Evolutionary conservation across 495 filamentous ascomycete genomes (phyloP).

Genomic region (Copromyces sp.): DNA sequence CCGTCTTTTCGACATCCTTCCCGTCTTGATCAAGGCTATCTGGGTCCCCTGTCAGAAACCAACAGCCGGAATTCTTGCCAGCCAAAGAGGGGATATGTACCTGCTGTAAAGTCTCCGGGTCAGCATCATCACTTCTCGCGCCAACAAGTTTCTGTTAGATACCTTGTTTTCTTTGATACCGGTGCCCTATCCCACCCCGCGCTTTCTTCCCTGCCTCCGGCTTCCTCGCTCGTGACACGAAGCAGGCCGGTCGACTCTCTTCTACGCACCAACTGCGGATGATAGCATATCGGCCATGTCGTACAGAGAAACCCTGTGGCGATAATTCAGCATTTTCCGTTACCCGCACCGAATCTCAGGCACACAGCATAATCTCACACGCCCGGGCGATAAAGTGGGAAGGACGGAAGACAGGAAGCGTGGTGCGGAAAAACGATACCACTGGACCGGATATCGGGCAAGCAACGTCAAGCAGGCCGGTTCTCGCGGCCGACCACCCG

Average conservation of each 20-base stretch:
- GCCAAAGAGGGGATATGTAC: background rate
- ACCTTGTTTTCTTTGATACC: background rate
- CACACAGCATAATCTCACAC: background rate
- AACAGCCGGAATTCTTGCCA: background rate
- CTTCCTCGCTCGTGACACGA: constrained; percentile 2
- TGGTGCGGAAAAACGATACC: background rate
- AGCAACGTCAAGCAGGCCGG: background rate
- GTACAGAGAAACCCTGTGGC: constrained; percentile 12
- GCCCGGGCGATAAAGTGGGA: background rate
- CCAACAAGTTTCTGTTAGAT: background rate
- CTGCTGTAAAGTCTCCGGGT: background rate
- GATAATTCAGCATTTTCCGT: constrained; percentile 16
- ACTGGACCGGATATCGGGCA: background rate
- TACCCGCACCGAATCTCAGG: constrained; percentile 9
- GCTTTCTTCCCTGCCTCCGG: background rate
- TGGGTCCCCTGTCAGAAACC: background rate
- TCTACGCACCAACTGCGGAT: background rate
- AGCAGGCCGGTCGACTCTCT: background rate
- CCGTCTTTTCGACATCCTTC: constrained; percentile 10
- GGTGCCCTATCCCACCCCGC: background rate
- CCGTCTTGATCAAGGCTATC: background rate
- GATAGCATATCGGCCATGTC: constrained; percentile 13
- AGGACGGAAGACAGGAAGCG: background rate
- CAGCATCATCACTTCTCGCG: background rate
- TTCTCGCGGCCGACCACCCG: background rate